Evolutionary conservation across 2,329 filamentous ascomycete species (phyloP), one percentile per base, ranked within the genome.

Genomic region (Karstenula rhodostoma): DNA sequence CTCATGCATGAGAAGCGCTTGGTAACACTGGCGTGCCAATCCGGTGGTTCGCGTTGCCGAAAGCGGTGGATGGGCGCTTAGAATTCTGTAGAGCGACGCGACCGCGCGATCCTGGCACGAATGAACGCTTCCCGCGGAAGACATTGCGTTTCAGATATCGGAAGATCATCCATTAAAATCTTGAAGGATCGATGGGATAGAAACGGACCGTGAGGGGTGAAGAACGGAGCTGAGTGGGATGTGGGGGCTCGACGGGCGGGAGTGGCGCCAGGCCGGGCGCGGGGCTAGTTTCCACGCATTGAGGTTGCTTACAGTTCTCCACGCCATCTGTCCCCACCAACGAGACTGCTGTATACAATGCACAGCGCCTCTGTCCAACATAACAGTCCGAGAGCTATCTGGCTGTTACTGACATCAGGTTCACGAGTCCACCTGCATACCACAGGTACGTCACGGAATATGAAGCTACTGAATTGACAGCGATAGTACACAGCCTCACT

Each of bases 1-100:
- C 47, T 57, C 40, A 53, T 57, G 52, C 48, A 48, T 25, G 42
- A 48, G 27, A 57, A 60, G 53, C 58, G 58, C 53, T 50, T 47
- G 51, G 52, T 42, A 60, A 53, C 29, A 40, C 8, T 17, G n/a
- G 29, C 29, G 33, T 19, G 50, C 19, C 37, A 54, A 43, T 55
- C 43, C 35, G 23, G 40, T 49, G 56, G 27, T 53, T 48, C 40
- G 27, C 37, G 50, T 47, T 47, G 44, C 29, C 40, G 13, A 49
- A 57, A 49, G 29, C 13, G 42, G 42, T 19, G 25, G 17, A 47
- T 52, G 10, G 53, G 58, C 58, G 58, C 53, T 43, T 59, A 50
- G 23, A 54, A 32, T 1, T 32, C 9, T 54, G 8, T 32, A 4
- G n/a, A 25, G 10, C 51, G 37, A 33, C 29, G 37, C 51, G 37